phyloP scores from a whole-genome alignment of 2,329 filamentous ascomycete genomes.

The Alternaria infectoria region DNA sequence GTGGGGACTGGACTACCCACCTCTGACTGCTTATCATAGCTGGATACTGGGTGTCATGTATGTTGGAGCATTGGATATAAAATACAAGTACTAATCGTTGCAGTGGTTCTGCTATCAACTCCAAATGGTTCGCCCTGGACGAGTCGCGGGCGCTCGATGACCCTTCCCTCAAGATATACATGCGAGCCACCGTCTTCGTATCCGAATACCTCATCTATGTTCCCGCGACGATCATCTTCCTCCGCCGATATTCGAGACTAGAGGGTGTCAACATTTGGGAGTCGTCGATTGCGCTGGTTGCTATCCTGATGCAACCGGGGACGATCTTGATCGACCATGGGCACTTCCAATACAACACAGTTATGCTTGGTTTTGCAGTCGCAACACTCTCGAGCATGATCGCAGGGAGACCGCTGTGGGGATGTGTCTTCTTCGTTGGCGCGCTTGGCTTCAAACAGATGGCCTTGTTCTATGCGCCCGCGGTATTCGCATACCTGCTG shows the following conservation, averaged over 20 bases:
- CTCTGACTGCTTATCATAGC: conserved; percentile 96
- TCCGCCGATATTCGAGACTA: conserved; percentile 78
- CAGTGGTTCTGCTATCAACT: conserved; percentile 76
- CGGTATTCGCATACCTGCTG: conserved; percentile 88
- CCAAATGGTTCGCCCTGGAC: conserved; percentile 85
- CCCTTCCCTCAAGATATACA: conserved; percentile 84
- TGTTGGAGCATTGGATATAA: conserved; percentile 27
- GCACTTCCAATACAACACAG: conserved; percentile 97
- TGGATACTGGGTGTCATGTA: conserved; percentile 88
- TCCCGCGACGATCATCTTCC: conserved; percentile 83
- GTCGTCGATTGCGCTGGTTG: conserved; percentile 81
- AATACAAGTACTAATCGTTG: conserved; percentile 3
- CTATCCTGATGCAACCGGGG: conserved; percentile 89
- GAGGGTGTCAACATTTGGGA: conserved; percentile 83
- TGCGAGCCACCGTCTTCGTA: conserved; percentile 88
- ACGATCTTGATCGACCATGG: conserved; percentile 93
- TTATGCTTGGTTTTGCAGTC: conserved; percentile 92
- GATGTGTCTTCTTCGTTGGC: conserved; percentile 89
- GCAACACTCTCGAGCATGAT: conserved; percentile 89
- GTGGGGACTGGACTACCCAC: conserved; percentile 98
- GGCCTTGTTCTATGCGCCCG: conserved; percentile 95
- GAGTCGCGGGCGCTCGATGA: conserved; percentile 83
- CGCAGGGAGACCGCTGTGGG: conserved; percentile 84
- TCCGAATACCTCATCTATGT: conserved; percentile 92
- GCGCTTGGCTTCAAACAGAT: conserved; percentile 99